Base-by-base conservation (phyloP, 306 rosid species). In the Clitoria ternatea region DNA sequence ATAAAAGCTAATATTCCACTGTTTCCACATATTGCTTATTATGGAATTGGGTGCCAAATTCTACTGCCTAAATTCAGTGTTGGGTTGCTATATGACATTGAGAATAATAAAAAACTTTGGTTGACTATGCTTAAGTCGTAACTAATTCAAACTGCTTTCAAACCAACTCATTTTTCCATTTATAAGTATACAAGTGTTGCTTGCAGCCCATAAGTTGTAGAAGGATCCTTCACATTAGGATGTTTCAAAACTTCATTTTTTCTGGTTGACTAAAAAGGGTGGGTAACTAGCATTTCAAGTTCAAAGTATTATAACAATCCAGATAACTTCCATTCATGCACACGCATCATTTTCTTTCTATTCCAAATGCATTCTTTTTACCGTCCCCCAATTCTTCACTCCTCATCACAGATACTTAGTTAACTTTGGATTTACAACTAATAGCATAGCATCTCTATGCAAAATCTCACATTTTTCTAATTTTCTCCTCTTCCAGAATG, bases 201-300 rank as follows among this genome's bases (percentile, higher is more conserved):
- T 32, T 54, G 54, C 45, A 55, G 29, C 45, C 45, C 40, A 29
- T 44, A 37, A 50, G 54, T 63, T 59, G 24, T n/a, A 30, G 27
- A 53, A 6, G 36, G 48, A 20, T 72, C 36, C 26, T 27, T 42
- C 56, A n/a, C 50, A 19, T n/a, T 54, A 23, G 24, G 65, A 24
- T 54, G 35, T 19, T 29, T 42, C 57, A 56, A 29, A 27, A 56
- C 36, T 45, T 23, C 40, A 59, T 23, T 59, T 60, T 18, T 40
- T 57, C 7, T 42, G 14, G 14, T 53, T 70, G 8, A 9, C 29
- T 23, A 20, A 40, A 35, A 59, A 13, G 40, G 23, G 1, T 35
- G 15, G 14, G 17, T 50, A 50, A 77, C 50, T 69, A 48, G 48
- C 40, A 37, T 27, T 60, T 60, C 30, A 69, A 69, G 71, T 49